Conservation (phyloP, 768 basidiomycete genomes). For the Cyathus striatus region DNA sequence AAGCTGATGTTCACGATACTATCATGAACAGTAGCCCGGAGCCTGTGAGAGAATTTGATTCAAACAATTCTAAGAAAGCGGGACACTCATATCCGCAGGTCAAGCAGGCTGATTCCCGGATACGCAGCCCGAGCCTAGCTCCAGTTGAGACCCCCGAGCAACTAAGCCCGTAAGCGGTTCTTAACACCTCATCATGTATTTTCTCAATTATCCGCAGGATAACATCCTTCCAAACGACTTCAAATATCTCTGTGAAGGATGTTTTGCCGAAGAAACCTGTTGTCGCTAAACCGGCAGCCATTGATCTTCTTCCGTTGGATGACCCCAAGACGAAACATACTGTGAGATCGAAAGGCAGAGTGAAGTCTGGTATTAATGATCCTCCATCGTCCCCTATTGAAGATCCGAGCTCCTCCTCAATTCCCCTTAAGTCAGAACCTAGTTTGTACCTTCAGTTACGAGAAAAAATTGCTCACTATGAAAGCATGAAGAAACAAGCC, state of each 20-base stretch:
- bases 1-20: too few relatives aligned
- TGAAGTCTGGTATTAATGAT: slow-evolving; percentile 1
- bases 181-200: too few relatives aligned
- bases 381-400: slow-evolving; percentile 29
- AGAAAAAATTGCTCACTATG: slow-evolving; percentile 27
- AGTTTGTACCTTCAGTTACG: slow-evolving; percentile 25
- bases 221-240: background rate
- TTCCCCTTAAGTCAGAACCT: slow-evolving; percentile 11
- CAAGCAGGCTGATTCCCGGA: too few relatives aligned
- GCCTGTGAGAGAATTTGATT: too few relatives aligned
- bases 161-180: too few relatives aligned
- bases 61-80: too few relatives aligned
- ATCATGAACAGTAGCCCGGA: too few relatives aligned
- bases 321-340: background rate
- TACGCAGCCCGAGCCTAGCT: too few relatives aligned
- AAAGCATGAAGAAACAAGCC: slow-evolving; percentile 22
- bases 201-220: too few relatives aligned
- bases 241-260: background rate
- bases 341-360: background rate
- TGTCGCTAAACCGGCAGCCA: background rate
- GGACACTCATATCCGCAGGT: too few relatives aligned
- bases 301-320: background rate
- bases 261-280: background rate
- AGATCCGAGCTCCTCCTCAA: slow-evolving; percentile 15
- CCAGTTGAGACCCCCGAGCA: too few relatives aligned